Evolutionary conservation across 2,329 filamentous ascomycete genomes (phyloP), one percentile per base, ranked within the genome.

Genomic region (Colletotrichum destructivum): DNA sequence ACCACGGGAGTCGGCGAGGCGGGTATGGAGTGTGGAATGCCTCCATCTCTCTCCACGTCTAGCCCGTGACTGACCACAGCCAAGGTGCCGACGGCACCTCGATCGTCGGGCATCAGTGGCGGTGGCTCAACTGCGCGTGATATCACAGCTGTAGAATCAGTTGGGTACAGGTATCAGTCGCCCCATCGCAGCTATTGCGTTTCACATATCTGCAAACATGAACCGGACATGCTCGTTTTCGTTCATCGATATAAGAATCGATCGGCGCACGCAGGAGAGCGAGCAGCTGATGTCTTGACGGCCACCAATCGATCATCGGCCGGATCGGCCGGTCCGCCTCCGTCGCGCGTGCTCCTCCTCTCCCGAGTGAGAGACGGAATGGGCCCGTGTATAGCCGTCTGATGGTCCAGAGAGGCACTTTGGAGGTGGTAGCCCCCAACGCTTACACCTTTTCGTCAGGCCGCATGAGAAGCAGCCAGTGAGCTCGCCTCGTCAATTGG

Each of bases 401-500:
- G 38, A 54, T 7, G 21, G 26, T 26, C 2, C 35, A 2, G 21
- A 16, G 21, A 31, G 42, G 7, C 38, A 7, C 21, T 26, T 23
- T n/a, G n/a, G 11, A 21, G 47, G 38, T 40, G 15, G 21, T 11
- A 57, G 21, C 21, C 26, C 26, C 21, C 52, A 51, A 44, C 18
- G 38, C 46, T 55, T 56, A 49, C 59, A 46, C 63, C 59, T 49
- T 57, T 40, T 63, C 69, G 74, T 72, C 68, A 74, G 76, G 73
- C 74, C 73, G 74, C 65, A 74, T 69, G 26, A 62, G 54, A 62
- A 52, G 67, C 57, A 52, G 56, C 70, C 70, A 71, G 70, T 66
- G 49, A 72, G 67, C 70, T 71, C 66, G 70, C 70, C 70, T 62
- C 61, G 66, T 71, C 70, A 71, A 71, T 62, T 62, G 70, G 66